Percentiles rank a stretch among this genome's conserved stretches.
Evolutionary conservation across 2,329 filamentous ascomycete genomes (phyloP).

Genomic region (Talaromyces sp.): DNA sequence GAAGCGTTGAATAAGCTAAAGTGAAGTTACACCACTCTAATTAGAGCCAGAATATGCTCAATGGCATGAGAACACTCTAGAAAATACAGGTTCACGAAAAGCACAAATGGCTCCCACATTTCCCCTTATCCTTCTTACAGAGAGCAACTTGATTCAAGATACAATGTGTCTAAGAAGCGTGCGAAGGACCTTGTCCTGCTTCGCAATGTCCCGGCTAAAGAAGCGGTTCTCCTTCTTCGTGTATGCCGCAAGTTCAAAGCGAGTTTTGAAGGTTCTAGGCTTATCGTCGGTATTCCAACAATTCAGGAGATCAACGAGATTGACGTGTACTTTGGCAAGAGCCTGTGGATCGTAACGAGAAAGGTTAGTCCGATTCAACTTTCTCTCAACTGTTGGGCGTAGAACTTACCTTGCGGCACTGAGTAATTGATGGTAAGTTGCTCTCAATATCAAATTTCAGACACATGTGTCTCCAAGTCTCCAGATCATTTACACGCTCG

Average conservation of each 20-base stretch:
- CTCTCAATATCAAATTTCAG: constrained; percentile 23
- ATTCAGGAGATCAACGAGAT: constrained; percentile 35
- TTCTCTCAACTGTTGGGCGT: background rate
- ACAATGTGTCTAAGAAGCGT: constrained; percentile 21
- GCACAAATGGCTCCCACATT: too few relatives aligned
- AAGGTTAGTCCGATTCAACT: background rate
- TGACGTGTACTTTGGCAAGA: constrained; percentile 28
- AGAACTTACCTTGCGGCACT: constrained; percentile 32
- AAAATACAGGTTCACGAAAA: too few relatives aligned
- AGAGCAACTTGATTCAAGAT: too few relatives aligned
- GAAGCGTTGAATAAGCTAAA: background rate
- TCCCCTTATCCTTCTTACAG: too few relatives aligned
- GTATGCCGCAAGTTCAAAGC: constrained; percentile 18
- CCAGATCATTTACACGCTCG: constrained; percentile 12
- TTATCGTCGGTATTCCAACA: constrained; percentile 11
- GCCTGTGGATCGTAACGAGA: constrained; percentile 14
- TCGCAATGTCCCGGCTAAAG: constrained; percentile 18
- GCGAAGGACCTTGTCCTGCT: constrained; percentile 25
- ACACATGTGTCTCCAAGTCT: constrained; percentile 30
- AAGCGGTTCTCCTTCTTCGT: constrained; percentile 12
- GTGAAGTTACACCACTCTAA: background rate
- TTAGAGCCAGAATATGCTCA: too few relatives aligned
- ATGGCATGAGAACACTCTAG: too few relatives aligned
- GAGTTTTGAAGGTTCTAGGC: constrained; percentile 18
- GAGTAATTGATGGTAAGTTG: constrained; percentile 21